Base-by-base conservation (phyloP, 768 basidiomycete genomes). In the Tricholoma bakamatsutake region DNA sequence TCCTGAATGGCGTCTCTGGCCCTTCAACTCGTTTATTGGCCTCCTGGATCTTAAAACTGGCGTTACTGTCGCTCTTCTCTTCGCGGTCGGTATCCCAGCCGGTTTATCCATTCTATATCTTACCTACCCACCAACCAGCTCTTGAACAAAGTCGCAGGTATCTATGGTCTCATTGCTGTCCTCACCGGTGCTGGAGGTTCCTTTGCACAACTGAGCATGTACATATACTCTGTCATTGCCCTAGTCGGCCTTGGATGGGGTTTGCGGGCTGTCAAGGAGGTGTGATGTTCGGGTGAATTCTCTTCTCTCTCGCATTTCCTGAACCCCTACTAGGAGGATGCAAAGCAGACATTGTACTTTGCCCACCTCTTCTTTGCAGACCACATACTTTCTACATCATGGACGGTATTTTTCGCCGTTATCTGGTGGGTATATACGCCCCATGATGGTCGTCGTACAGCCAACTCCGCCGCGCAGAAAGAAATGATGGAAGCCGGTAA, bases 101-200 rank as follows among this genome's bases (percentile, higher is more conserved):
- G 31, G 58, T 52, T 42, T 28, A 13, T 17, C 35, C 33, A 18
- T 17, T 21, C 6, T 57, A 21, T 30, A 17, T 28, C 24, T 42
- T 45, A 39, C 55, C 31, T 56, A 28, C 35, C 18, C 39, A 47
- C 46, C 17, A 62, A 63, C 35, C 48, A 55, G 50, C 58, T 93
- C 52, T 76, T 99, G 61, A 99, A 99, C 81, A 99, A 99, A 74
- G 96, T 95, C 50, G 95, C 97, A 17, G 96, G 97, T 50, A 83
- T 98, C 8, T 99, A 98, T 68, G 97, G 97, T 54, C 81, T 99
- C 55, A 86, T 99, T 56, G 95, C 94, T 5, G 81, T 94, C 55
- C 72, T 94, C 57, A 89, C 88, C 1, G 95, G 95, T 17, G 87
- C 90, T 30, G 93, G 90, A n/a, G 88, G 89, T n/a, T 85, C 88